phyloP scores from a whole-genome alignment of 2,329 filamentous ascomycete genomes.

The Paecilomyces dactylethromorphus region DNA sequence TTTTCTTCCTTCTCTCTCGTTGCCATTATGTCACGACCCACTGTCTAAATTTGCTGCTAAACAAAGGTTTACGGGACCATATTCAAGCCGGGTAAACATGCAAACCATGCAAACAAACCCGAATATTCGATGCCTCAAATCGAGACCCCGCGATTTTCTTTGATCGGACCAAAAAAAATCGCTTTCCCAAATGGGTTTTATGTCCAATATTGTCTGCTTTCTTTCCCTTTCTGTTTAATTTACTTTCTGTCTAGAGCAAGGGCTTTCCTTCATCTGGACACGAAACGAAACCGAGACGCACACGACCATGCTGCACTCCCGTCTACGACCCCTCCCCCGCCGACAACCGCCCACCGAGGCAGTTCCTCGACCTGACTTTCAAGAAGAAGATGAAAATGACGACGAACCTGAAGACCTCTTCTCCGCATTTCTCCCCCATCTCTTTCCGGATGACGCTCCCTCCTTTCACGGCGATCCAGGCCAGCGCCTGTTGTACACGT shows the following conservation, averaged over 20 bases:
- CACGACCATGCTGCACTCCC: conserved; percentile 21
- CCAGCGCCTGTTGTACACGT: conserved; percentile 45
- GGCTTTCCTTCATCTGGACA: not conserved
- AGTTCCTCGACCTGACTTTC: conserved; percentile 10
- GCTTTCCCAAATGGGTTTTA: too few species aligned
- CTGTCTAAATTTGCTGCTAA: too few species aligned
- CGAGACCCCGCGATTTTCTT: too few species aligned
- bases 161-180: too few species aligned
- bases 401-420: conserved; percentile 48
- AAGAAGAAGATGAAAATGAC: conserved; percentile 13
- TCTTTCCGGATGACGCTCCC: conserved; percentile 51
- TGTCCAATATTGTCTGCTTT: too few species aligned
- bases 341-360: conserved; percentile 7
- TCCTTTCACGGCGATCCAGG: conserved; percentile 50
- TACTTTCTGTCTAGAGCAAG: not conserved
- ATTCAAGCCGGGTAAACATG: too few species aligned
- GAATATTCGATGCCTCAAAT: too few species aligned
- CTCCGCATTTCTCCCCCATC: conserved; percentile 43
- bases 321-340: conserved; percentile 23
- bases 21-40: too few species aligned
- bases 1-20: too few species aligned
- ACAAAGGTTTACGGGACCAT: too few species aligned
- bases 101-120: too few species aligned
- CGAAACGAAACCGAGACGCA: not conserved
- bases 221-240: not conserved